Conservation (phyloP, 768 basidiomycete species). For the Obba rivulosa region DNA sequence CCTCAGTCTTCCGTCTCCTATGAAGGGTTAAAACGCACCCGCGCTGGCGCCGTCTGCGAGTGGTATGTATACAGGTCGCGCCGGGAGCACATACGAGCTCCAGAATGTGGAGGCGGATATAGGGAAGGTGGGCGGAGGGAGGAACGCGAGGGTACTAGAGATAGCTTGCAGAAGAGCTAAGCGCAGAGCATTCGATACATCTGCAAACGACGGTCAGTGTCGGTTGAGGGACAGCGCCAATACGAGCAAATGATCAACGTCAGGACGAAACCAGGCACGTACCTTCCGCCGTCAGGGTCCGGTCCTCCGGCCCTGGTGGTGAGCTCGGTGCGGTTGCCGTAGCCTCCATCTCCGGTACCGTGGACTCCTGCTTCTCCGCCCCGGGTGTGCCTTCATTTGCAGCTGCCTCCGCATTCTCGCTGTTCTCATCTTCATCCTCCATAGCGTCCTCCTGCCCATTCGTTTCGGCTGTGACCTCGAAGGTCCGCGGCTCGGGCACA, state of each 20-base stretch:
- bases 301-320: neutral
- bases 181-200: constrained; percentile 55
- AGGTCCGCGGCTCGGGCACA: constrained; percentile 36
- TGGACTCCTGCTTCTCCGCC: constrained; percentile 8
- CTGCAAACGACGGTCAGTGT: constrained; percentile 20
- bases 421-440: constrained; percentile 5
- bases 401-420: constrained; percentile 3
- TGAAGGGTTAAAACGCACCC: constrained; percentile 23
- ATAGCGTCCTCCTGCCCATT: constrained; percentile 8
- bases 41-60: constrained; percentile 8
- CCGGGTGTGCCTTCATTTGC: neutral
- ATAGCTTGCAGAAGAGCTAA: constrained; percentile 65
- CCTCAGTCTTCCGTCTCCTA: constrained; percentile 20
- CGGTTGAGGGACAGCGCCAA: too few species aligned
- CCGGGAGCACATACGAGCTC: constrained; percentile 71
- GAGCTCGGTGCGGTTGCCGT: neutral
- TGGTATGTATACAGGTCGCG: constrained; percentile 62
- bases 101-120: constrained; percentile 75
- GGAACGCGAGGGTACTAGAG: constrained; percentile 37
- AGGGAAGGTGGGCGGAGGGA: constrained; percentile 58
- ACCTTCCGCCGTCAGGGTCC: constrained; percentile 24
- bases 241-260: neutral
- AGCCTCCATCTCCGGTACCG: constrained; percentile 19
- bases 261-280: neutral
- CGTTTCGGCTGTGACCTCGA: constrained; percentile 11